Evolutionary conservation across 106 monocot species (phyloP).

Genomic region (Dendrobium officinale): DNA sequence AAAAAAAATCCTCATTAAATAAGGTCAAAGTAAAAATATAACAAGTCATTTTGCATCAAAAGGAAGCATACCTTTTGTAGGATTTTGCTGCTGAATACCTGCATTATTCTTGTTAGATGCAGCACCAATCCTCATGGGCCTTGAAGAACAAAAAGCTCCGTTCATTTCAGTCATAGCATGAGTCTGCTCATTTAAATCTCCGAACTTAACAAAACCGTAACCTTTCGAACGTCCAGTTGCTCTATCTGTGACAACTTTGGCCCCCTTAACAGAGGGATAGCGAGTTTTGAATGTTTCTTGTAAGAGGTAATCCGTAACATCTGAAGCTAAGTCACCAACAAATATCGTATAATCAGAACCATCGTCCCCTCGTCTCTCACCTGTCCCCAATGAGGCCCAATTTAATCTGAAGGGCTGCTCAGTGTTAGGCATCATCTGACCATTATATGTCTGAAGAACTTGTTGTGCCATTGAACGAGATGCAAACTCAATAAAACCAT

Average conservation of each 20-base stretch:
- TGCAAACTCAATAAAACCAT: constrained; percentile 83
- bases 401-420: constrained; percentile 63
- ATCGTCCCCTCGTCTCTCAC: constrained; percentile 42
- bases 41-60: background rate
- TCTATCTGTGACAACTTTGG: constrained; percentile 23
- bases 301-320: constrained; percentile 20
- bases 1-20: background rate
- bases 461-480: constrained; percentile 58
- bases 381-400: constrained; percentile 53
- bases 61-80: background rate
- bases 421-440: constrained; percentile 51
- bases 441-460: constrained; percentile 59
- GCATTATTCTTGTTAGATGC: constrained; percentile 23
- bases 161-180: constrained; percentile 29
- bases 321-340: constrained; percentile 27
- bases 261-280: constrained; percentile 21
- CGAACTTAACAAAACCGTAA: constrained; percentile 30
- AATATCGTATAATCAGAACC: constrained; percentile 25
- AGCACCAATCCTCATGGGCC: constrained; percentile 23
- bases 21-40: background rate
- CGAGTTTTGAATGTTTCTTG: constrained; percentile 17
- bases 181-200: constrained; percentile 26
- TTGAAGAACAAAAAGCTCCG: constrained; percentile 22
- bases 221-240: constrained; percentile 18
- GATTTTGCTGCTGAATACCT: constrained; percentile 12